Conservation (phyloP, 169 alveolate genomes). For the Ichthyophthirius multifiliis region DNA sequence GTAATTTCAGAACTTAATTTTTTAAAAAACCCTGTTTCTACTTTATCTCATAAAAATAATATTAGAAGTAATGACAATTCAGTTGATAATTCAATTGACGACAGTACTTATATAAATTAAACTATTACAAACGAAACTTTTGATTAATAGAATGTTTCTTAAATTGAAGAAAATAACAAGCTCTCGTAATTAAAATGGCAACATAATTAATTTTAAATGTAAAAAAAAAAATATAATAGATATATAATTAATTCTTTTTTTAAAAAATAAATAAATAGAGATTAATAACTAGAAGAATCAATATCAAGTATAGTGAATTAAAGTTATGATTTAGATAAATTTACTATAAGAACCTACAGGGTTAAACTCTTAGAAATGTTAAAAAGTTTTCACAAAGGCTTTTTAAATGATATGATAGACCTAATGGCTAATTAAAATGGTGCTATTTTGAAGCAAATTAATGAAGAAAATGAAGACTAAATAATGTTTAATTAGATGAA, state of each 20-base stretch:
- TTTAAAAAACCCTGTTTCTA: neutral
- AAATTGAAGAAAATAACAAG: neutral
- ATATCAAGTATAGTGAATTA: neutral
- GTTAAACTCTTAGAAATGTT: neutral
- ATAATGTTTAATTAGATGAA: neutral
- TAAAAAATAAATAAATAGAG: neutral
- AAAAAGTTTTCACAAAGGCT: neutral
- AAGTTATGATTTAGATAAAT: conserved; percentile 8
- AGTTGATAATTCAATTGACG: neutral
- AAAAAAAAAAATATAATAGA: neutral
- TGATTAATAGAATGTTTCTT: neutral
- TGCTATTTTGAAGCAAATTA: neutral
- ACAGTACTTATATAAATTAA: neutral
- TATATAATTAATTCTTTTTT: neutral
- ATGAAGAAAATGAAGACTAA: neutral
- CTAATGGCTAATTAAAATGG: neutral
- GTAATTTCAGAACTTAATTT: neutral
- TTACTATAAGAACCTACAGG: neutral
- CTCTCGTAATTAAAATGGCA: neutral
- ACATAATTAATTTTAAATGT: neutral
- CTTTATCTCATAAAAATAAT: neutral
- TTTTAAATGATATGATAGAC: neutral
- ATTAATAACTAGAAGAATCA: neutral
- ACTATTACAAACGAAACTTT: conserved; percentile 4
- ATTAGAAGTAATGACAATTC: neutral